Conservation (phyloP, 768 basidiomycete species). For the Trametes meyenii region DNA sequence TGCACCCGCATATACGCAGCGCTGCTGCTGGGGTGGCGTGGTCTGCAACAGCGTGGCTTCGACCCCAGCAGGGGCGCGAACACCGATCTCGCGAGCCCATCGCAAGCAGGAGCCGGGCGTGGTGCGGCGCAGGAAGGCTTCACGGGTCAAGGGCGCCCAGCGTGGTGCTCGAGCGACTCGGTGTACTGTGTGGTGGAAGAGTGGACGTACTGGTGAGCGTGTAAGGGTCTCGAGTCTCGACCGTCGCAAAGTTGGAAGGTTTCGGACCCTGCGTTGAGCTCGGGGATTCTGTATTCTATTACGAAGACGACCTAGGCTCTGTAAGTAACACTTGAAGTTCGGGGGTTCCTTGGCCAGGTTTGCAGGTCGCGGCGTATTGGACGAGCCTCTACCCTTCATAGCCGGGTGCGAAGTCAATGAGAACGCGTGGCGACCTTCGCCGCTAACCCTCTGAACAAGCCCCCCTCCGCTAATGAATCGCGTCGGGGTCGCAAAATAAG, state of each 20-base stretch:
- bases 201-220: slow-evolving; percentile 51
- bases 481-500: too few species aligned
- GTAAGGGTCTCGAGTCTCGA: background rate
- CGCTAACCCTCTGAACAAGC: too few species aligned
- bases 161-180: slow-evolving; percentile 61
- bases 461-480: too few species aligned
- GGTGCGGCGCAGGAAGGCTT: slow-evolving; percentile 26
- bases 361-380: background rate
- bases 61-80: slow-evolving; percentile 12
- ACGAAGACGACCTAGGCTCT: background rate
- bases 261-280: background rate
- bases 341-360: background rate
- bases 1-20: slow-evolving; percentile 33
- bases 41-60: slow-evolving; percentile 35
- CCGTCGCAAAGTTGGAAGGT: background rate
- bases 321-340: background rate
- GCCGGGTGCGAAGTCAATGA: background rate
- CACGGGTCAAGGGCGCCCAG: slow-evolving; percentile 40
- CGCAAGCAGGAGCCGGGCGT: slow-evolving; percentile 22
- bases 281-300: background rate
- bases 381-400: background rate
- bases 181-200: slow-evolving; percentile 74
- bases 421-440: too few species aligned
- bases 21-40: slow-evolving; percentile 45
- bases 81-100: slow-evolving; percentile 23